Evolutionary conservation across 2,329 filamentous ascomycete genomes (phyloP).

Genomic region (Tolypocladium nubicola): DNA sequence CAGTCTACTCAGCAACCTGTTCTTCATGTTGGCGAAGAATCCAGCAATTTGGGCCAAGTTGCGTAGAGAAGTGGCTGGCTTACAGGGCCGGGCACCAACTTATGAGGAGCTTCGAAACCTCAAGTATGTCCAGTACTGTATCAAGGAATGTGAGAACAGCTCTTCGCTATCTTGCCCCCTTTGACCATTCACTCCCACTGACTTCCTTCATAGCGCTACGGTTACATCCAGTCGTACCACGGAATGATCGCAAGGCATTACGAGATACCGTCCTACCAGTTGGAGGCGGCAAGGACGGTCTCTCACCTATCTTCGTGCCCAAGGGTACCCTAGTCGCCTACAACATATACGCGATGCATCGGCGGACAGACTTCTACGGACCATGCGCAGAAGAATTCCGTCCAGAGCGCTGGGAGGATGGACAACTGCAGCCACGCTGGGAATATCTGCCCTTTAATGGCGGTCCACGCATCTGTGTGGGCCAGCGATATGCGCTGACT

Average conservation of each 20-base stretch:
- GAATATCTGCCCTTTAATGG: slow-evolving; percentile 36
- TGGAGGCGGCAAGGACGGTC: slow-evolving; percentile 37
- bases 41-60: slow-evolving; percentile 28
- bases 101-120: slow-evolving; percentile 10
- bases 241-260: slow-evolving; percentile 33
- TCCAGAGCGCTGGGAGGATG: slow-evolving; percentile 28
- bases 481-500: slow-evolving; percentile 12
- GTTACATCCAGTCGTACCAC: slow-evolving; percentile 34
- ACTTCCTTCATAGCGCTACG: slow-evolving; percentile 23
- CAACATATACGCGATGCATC: slow-evolving; percentile 29
- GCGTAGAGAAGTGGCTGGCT: slow-evolving; percentile 20
- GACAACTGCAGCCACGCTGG: slow-evolving; percentile 26
- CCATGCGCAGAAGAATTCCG: slow-evolving; percentile 26
- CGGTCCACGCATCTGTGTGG: slow-evolving; percentile 31
- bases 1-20: slow-evolving; percentile 18
- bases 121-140: slow-evolving; percentile 10
- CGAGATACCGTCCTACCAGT: slow-evolving; percentile 36
- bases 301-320: slow-evolving; percentile 33
- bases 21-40: slow-evolving; percentile 22
- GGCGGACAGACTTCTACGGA: slow-evolving; percentile 25
- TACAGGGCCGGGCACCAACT: slow-evolving; percentile 9
- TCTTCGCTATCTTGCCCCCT: neutral
- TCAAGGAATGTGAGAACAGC: slow-evolving; percentile 11
- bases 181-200: neutral
- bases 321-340: slow-evolving; percentile 32